Conservation (phyloP, 192 early-diverging fungal genomes). For the Linnemannia hyalina region DNA sequence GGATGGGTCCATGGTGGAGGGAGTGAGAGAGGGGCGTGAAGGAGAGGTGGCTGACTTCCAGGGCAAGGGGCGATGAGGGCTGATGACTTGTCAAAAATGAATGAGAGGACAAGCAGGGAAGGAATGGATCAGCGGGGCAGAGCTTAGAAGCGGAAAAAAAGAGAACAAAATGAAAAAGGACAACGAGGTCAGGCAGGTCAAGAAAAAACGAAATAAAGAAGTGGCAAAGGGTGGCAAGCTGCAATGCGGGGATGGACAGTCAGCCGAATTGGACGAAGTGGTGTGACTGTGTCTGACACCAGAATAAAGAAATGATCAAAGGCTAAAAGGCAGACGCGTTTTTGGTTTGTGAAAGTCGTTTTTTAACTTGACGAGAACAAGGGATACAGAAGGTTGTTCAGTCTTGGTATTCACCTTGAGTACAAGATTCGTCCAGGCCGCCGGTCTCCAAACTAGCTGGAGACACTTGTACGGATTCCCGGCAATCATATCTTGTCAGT, state of each 20-base stretch:
- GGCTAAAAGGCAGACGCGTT: too few relatives aligned
- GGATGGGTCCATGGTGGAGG: slow-evolving; percentile 11
- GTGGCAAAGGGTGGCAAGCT: neutral
- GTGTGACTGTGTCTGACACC: neutral
- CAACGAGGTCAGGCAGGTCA: neutral
- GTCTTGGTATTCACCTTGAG: too few relatives aligned
- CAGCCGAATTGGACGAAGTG: neutral
- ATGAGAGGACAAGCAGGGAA: neutral
- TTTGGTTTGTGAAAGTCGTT: too few relatives aligned
- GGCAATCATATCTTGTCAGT: too few relatives aligned
- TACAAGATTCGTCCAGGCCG: too few relatives aligned
- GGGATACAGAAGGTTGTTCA: too few relatives aligned
- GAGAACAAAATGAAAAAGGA: neutral
- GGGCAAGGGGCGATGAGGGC: neutral
- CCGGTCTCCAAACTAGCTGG: too few relatives aligned
- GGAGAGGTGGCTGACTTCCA: neutral
- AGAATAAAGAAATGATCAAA: too few relatives aligned
- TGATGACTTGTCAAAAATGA: neutral
- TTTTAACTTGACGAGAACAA: too few relatives aligned
- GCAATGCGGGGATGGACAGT: neutral
- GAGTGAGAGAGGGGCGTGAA: neutral
- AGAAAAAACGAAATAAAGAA: neutral
- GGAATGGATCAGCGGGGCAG: neutral
- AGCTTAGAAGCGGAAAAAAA: neutral
- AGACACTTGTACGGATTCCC: too few relatives aligned